Conservation (phyloP, 306 rosid species). For the Medicago ruthenica region DNA sequence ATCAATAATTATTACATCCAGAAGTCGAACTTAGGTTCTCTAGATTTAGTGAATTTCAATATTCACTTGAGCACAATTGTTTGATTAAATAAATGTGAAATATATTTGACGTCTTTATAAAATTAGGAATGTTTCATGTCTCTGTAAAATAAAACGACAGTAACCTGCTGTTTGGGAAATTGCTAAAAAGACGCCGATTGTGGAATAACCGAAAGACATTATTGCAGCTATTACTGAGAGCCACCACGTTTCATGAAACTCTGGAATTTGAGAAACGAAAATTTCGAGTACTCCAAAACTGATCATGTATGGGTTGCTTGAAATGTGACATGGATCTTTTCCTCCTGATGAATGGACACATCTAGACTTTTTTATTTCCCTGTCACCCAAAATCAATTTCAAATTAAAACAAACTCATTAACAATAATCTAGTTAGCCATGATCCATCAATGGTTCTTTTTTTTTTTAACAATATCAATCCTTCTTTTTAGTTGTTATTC, state of each 20-base stretch:
- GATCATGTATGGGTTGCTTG: slow-evolving; percentile 52
- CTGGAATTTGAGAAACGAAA: slow-evolving; percentile 57
- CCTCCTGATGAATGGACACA: slow-evolving; percentile 48
- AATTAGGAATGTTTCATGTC: background rate
- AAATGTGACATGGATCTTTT: slow-evolving; percentile 41
- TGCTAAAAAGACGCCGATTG: slow-evolving; percentile 60
- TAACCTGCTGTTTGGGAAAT: slow-evolving; percentile 57
- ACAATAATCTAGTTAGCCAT: background rate
- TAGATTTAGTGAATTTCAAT: no score
- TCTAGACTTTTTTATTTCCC: slow-evolving; percentile 52
- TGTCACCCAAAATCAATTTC: slow-evolving; percentile 23
- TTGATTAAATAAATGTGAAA: background rate
- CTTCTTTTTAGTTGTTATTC: no score
- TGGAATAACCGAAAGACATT: slow-evolving; percentile 62
- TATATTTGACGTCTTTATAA: background rate
- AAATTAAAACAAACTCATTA: background rate
- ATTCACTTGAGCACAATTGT: no score
- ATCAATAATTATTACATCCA: no score
- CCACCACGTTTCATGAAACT: slow-evolving; percentile 62
- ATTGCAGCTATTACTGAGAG: slow-evolving; percentile 62
- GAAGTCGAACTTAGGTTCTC: no score
- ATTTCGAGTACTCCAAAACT: slow-evolving; percentile 51
- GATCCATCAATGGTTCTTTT: no score
- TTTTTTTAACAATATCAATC: no score
- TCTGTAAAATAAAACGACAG: background rate